Evolutionary conservation across 257 asterid genomes (phyloP).

Genomic region (Nicotiana tabacum): DNA sequence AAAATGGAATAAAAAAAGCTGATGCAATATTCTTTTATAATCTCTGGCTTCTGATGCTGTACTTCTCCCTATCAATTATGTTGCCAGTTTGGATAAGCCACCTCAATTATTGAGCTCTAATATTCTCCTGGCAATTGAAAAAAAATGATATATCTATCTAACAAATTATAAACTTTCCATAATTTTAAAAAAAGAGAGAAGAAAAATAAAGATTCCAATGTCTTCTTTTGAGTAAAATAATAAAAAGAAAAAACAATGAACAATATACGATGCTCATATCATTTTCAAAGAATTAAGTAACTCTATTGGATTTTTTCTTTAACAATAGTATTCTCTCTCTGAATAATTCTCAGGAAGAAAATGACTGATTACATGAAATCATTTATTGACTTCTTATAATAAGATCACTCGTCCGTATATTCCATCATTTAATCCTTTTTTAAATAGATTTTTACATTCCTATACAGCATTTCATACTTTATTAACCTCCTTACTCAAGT

Average conservation of each 20-base stretch:
- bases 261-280: neutral
- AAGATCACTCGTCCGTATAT: too few relatives aligned
- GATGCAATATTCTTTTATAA: conserved; percentile 13
- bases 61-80: conserved; percentile 22
- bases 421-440: too few relatives aligned
- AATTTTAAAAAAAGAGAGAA: neutral
- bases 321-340: neutral
- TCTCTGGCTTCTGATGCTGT: conserved; percentile 14
- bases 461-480: too few relatives aligned
- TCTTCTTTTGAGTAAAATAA: neutral
- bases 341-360: neutral
- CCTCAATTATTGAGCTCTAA: conserved; percentile 34
- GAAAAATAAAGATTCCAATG: neutral
- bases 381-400: too few relatives aligned
- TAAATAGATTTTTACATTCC: too few relatives aligned
- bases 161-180: neutral
- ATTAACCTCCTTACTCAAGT: too few relatives aligned
- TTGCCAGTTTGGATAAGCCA: conserved; percentile 27
- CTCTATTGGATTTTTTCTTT: neutral
- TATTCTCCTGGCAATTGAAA: conserved; percentile 21
- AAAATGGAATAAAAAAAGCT: conserved; percentile 12
- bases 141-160: neutral
- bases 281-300: neutral
- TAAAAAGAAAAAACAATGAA: neutral
- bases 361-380: too few relatives aligned